Percentiles rank a stretch among this genome's conserved stretches.
phyloP scores from a whole-genome alignment of 2,329 filamentous ascomycete species.

The Colletotrichum paranaense region DNA sequence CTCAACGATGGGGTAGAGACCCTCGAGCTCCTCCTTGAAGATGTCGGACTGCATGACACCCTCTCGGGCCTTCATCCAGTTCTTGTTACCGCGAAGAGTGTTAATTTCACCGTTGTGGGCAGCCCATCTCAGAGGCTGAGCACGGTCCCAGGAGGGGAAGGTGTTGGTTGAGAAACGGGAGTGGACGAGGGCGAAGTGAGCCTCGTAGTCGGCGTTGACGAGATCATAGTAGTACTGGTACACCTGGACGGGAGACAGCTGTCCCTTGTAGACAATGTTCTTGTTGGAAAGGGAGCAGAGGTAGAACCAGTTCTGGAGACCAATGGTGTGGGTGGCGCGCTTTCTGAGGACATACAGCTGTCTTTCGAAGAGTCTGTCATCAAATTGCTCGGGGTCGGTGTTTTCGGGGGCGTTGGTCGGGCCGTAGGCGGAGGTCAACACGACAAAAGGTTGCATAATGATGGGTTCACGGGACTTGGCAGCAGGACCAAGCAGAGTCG shows the following conservation, averaged over 20 bases:
- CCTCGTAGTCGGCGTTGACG: conserved; percentile 96
- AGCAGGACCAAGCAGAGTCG: conserved; percentile 90
- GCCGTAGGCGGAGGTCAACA: conserved; percentile 87
- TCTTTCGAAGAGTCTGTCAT: conserved; percentile 88
- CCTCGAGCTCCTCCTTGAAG: conserved; percentile 92
- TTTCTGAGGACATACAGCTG: conserved; percentile 96
- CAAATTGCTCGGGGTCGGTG: conserved; percentile 83
- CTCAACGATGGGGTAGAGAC: conserved; percentile 93
- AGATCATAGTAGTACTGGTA: conserved; percentile 99
- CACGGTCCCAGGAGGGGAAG: conserved; percentile 97
- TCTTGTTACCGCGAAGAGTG: conserved; percentile 97
- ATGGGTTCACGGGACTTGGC: conserved; percentile 94
- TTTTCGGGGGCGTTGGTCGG: conserved; percentile 80
- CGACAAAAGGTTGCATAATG: conserved; percentile 95
- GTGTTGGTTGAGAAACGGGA: conserved; percentile 99
- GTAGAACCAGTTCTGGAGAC: conserved; percentile 98
- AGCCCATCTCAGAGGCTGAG: conserved; percentile 94
- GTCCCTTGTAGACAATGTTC: conserved; percentile 99
- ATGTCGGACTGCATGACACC: conserved; percentile 93
- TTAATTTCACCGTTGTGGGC: conserved; percentile 99
- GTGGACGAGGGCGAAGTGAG: conserved; percentile 95
- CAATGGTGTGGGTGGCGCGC: conserved; percentile 92
- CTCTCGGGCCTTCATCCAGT: conserved; percentile 98
- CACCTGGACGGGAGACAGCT: conserved; percentile 92
- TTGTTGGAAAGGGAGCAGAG: conserved; percentile 96